These are phyloP conservation scores for Fusarium palustre DNA, from an alignment of 2,329 filamentous ascomycete species.

Conservation along the genomic window DNA sequence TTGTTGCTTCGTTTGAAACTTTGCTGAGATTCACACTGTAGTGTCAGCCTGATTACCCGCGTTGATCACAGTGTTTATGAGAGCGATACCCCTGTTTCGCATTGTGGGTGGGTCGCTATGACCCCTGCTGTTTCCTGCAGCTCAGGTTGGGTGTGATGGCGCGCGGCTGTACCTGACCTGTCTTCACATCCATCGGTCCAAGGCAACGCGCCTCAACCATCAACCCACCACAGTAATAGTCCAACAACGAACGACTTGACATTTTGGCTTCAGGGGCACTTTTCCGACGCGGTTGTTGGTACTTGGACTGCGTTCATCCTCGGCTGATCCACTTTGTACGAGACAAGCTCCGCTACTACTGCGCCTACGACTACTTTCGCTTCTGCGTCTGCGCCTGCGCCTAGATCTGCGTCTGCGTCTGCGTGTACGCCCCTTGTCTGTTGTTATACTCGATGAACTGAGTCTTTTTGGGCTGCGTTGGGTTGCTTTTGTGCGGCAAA, in stretches of 20 bases:
- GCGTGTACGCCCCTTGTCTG: conserved; percentile 24
- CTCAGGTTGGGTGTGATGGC: conserved; percentile 37
- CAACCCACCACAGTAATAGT: conserved; percentile 37
- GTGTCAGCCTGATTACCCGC: neutral
- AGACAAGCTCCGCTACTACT: conserved; percentile 32
- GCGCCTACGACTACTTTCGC: conserved; percentile 24
- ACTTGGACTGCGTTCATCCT: conserved; percentile 17
- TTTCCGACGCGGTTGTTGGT: conserved; percentile 25
- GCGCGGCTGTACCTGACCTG: conserved; percentile 44
- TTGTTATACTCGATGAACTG: conserved; percentile 1
- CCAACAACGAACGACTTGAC: conserved; percentile 24
- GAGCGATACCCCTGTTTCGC: conserved; percentile 8
- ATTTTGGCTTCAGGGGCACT: conserved; percentile 25
- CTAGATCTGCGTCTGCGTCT: conserved; percentile 18
- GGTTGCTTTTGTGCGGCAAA: conserved; percentile 11
- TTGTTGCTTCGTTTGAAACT: conserved; percentile 10
- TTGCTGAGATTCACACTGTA: conserved; percentile 25
- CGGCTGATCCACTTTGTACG: conserved; percentile 34
- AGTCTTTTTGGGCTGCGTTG: conserved; percentile 14
- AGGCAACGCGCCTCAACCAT: conserved; percentile 37
- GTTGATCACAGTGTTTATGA: conserved; percentile 35
- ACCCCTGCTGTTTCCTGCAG: conserved; percentile 36
- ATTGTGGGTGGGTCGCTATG: conserved; percentile 35
- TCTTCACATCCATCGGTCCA: conserved; percentile 24
- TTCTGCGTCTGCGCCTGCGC: conserved; percentile 20